Base-by-base conservation (phyloP, 2,329 filamentous ascomycete genomes). In the Fusarium irregulare region DNA sequence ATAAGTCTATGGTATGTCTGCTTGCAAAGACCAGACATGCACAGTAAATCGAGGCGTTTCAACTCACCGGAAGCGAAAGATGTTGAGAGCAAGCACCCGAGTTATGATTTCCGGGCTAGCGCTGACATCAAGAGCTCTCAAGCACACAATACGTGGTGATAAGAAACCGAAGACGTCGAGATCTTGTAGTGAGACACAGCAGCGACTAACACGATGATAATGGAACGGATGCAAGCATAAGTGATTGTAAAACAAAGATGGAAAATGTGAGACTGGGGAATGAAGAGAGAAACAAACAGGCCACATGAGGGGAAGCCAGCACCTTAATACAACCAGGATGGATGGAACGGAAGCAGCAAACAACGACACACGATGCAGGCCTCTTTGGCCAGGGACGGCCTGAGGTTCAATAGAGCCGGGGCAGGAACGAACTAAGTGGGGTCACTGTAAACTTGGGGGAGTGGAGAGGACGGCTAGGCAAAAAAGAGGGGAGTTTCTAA, bases 381-480 rank as follows among this genome's bases (percentile, higher is more conserved):
- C 30, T 68, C 53, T 56, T 54, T 71, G 53, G 51, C 51, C 45
- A 51, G 48, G 50, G 34, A 44, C 56, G 27, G 66, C 65, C 69
- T 72, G 64, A 32, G 65, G 51, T 69, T 66, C 56, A 64, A 68
- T 41, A 57, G 48, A 53, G 40, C 48, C 57, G 48, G 64, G 55
- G 47, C 28, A 56, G 32, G 58, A 64, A 45, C 25, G 53, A 47
- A 50, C 69, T 34, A 44, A 70, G 68, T 72, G 68, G 69, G 51
- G 69, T n/a, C 45, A 40, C 58, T 58, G 56, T 56, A 49, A 64
- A 64, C 45, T 66, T 63, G 60, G 68, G 60, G 68, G 68, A 56
- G 64, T 64, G 68, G 68, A 30, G 64, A 56, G 41, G 45, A 60
- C 25, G 50, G 60, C 59, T 42, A 65, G 34, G 45, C 34, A 37